Evolutionary conservation across 768 basidiomycete species (phyloP), one percentile per base, ranked within the genome.

Genomic region (Macrolepiota fuliginosa): DNA sequence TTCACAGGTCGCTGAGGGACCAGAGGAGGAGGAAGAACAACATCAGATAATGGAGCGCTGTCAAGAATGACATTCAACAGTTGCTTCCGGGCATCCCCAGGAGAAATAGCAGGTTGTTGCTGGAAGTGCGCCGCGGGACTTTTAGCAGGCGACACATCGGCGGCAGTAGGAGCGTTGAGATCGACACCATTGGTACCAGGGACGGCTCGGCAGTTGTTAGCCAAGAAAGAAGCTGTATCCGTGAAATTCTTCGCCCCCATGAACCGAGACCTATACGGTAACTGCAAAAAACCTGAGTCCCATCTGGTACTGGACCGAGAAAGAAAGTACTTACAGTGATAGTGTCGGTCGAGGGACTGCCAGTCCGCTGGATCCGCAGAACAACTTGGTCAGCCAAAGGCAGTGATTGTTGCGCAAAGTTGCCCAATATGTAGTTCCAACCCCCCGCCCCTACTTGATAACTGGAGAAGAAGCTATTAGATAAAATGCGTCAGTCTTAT

Each of bases 231-330:
- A 1, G 74, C 73, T 5, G 74, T 73, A 66, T 84, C 77, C 0
- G 81, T 82, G 68, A 85, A 88, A 6, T 74, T 66, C 4, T 70
- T 71, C 11, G 81, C 71, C 2, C 71, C 67, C 11, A 77, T 76
- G 58, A 87, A 73, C 46, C 83, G 80, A 6, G 84, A 82, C 40
- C 83, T 80, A 67, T 86, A 87, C 4, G 87, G 85, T 50, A 87
- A 64, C 84, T 86, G 53, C 12, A 19, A 22, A 24, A 10, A 24
- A n/a, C 22, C 12, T 59, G 24, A 62, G 57, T 27, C 45, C 5
- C 22, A 10, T 27, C 35, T 24, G 29, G 7, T 35, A 27, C 13
- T 5, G 7, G 19, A 25, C 15, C 19, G 17, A 51, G 19, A 32
- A 32, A 39, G 47, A 45, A 45, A 45, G 15, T 19, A 70, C 79